Evolutionary conservation across 225 moss, liverwort and hornwort genomes (phyloP).

Genomic region (Physcomitrellopsis africana): DNA sequence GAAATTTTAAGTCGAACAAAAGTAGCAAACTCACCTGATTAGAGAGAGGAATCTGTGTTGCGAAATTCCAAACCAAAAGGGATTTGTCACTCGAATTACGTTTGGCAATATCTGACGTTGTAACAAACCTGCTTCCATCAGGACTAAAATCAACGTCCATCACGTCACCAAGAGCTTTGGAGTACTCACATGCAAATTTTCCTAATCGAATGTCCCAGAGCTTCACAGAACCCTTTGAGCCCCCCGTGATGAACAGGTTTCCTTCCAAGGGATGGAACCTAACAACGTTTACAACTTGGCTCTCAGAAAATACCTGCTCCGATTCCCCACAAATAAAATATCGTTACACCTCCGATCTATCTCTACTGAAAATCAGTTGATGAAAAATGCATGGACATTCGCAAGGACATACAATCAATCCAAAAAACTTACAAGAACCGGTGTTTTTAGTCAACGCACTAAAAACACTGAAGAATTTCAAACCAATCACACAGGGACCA

Average conservation of each 20-base stretch:
- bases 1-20: constrained; percentile 2
- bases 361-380: too few species aligned
- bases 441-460: too few species aligned
- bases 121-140: constrained; percentile 80
- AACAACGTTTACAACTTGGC: constrained; percentile 73
- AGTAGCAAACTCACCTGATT: constrained; percentile 69
- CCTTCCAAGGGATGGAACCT: constrained; percentile 79
- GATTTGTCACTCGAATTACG: constrained; percentile 86
- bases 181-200: constrained; percentile 60
- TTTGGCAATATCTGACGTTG: constrained; percentile 86
- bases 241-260: constrained; percentile 73
- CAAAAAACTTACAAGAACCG: too few species aligned
- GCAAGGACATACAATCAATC: too few species aligned
- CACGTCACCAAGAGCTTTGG: constrained; percentile 77
- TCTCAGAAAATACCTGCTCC: constrained; percentile 66
- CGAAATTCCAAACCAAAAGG: constrained; percentile 88
- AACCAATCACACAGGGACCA: too few species aligned
- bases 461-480: too few species aligned
- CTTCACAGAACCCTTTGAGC: constrained; percentile 77
- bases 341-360: too few species aligned
- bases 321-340: constrained; percentile 12
- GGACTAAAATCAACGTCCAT: constrained; percentile 87
- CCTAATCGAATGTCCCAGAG: constrained; percentile 80
- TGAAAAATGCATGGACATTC: too few species aligned
- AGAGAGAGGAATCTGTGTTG: constrained; percentile 79